Evolutionary conservation across 139 green algal species (phyloP), one percentile per base, ranked within the genome.

Genomic region (Edaphochlamys debaryana): DNA sequence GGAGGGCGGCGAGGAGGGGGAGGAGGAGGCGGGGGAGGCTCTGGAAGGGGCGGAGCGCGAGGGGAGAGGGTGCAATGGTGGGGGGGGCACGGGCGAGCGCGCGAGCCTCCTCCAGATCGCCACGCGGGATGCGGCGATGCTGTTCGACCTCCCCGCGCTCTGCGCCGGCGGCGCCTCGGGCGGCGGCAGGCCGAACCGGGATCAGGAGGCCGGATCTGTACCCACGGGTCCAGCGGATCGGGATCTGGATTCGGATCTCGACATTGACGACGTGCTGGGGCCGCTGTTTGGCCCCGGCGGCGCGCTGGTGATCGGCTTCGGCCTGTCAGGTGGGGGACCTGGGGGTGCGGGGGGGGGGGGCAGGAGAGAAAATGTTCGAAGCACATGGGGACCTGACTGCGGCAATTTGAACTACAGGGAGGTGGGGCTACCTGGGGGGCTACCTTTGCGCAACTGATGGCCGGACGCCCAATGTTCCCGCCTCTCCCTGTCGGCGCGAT

Each of bases 111-210:
- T 91, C 36, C 87, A 91, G 87, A 78, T 88, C 54, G 69, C 91
- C 8, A 88, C 84, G 23, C 37, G 73, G 5, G 64, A 86, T 0
- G 2, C 42, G 4, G 89, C 87, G 23, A 84, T 94, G 30, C 54
- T 96, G 32, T 88, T 96, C 67, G 92, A 96, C 79, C 83, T 96
- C 62, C 34, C 90, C 38, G 69, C 72, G n/a, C 85, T 96, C 45
- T 80, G 73, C 58, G 29, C 13, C 37, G 38, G 23, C 17, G 29
- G 37, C 29, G 27, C 27, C 7, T 34, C 8, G 9, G 36, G 34
- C 19, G 19, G 36, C 54, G 23, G 37, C 36, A 40, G 50, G 22
- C 25, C 41, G 20, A 45, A 17, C 32, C 32, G 32, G 41, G 45
- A 22, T 34, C n/a, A 54, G 71, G 71, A 37, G 70, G 70, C 20